Conservation (phyloP, 306 rosid species). For the Quercus parvula region DNA sequence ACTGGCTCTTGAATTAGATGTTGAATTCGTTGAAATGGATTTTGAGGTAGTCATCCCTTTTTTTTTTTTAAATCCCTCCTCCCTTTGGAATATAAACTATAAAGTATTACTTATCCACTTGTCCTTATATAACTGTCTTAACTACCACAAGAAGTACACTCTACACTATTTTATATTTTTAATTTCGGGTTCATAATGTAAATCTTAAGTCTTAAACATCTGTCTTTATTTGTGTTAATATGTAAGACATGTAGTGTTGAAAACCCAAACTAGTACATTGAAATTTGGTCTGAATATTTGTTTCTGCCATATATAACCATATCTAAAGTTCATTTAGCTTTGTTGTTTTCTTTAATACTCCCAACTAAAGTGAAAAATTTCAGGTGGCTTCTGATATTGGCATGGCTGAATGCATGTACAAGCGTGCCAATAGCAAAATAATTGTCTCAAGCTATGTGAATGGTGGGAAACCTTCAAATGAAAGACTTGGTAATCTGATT, state of each 20-base stretch:
- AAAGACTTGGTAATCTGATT: slow-evolving; percentile 26
- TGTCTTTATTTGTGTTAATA: no score
- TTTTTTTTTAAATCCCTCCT: no score
- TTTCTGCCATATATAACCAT: no score
- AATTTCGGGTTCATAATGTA: no score
- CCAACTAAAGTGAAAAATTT: not conserved
- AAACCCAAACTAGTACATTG: no score
- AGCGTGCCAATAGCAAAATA: slow-evolving; percentile 14
- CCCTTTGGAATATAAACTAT: no score
- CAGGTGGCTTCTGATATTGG: slow-evolving; percentile 32
- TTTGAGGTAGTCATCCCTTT: slow-evolving; percentile 18
- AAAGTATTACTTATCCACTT: not conserved
- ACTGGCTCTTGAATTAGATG: slow-evolving; percentile 25
- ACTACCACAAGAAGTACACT: not conserved
- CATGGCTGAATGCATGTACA: slow-evolving; percentile 11
- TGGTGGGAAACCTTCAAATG: slow-evolving; percentile 33
- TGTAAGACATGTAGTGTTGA: no score
- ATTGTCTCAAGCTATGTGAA: slow-evolving; percentile 44
- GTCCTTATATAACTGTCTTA: not conserved
- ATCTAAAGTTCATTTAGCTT: not conserved
- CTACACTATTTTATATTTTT: no score
- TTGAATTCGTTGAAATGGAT: slow-evolving; percentile 25
- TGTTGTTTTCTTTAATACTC: not conserved
- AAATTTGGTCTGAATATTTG: no score
- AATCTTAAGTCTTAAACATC: no score